Evolutionary conservation across 768 basidiomycete genomes (phyloP).

Genomic region (Lentinula lateritia): DNA sequence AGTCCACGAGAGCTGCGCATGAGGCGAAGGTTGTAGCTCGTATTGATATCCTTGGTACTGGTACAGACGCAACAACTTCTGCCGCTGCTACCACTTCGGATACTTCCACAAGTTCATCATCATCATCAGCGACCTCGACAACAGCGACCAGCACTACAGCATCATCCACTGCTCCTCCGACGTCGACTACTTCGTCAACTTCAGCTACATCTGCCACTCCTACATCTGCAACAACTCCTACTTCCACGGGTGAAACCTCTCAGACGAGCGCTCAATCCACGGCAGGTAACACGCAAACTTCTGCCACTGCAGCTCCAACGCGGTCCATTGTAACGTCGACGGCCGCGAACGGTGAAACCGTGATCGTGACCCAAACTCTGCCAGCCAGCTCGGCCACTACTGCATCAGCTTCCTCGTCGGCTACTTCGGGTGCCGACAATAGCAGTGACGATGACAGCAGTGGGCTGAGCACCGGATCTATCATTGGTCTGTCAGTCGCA

Average conservation of each 20-base stretch:
- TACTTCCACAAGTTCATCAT: background rate
- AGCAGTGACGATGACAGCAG: slow-evolving; percentile 15
- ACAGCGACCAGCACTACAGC: background rate
- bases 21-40: background rate
- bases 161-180: background rate
- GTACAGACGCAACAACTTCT: slow-evolving; percentile 8
- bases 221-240: background rate
- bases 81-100: background rate
- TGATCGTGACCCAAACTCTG: slow-evolving; percentile 18
- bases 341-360: slow-evolving; percentile 19
- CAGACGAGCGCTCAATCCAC: background rate
- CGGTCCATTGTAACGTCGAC: slow-evolving; percentile 19
- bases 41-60: background rate
- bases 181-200: background rate
- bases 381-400: slow-evolving; percentile 8
- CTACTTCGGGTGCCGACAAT: slow-evolving; percentile 18
- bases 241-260: slow-evolving; percentile 4
- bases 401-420: slow-evolving; percentile 21
- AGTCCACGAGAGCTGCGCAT: background rate
- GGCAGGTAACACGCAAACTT: slow-evolving; percentile 6
- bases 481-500: slow-evolving; percentile 76
- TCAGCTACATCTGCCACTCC: slow-evolving; percentile 3
- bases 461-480: slow-evolving; percentile 63
- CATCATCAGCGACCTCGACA: background rate
- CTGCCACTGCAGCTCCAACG: slow-evolving; percentile 1